These are phyloP conservation scores for Collariella sp. DNA, from an alignment of 495 filamentous ascomycete genomes.

Conservation along the genomic window DNA sequence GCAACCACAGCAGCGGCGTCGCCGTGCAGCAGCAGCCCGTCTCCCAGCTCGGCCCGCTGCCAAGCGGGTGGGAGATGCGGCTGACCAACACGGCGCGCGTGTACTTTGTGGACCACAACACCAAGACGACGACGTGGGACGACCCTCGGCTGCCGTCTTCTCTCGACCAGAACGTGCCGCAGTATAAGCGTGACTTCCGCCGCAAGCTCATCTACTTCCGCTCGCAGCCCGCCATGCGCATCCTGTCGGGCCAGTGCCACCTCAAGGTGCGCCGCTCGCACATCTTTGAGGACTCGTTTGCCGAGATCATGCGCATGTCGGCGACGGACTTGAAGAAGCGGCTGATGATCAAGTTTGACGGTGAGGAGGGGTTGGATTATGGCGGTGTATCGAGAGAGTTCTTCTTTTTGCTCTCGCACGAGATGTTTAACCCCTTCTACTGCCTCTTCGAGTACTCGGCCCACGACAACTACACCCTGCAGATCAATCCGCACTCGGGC, in stretches of 20 bases:
- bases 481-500: slow-evolving; percentile 99
- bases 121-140: slow-evolving; percentile 99
- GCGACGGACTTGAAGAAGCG: slow-evolving; percentile 96
- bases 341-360: slow-evolving; percentile 99
- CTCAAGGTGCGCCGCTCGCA: slow-evolving; percentile 94
- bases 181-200: slow-evolving; percentile 98
- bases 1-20: slow-evolving; percentile 65
- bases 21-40: slow-evolving; percentile 97
- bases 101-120: slow-evolving; percentile 99
- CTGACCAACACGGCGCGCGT: slow-evolving; percentile 95
- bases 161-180: slow-evolving; percentile 94
- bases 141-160: slow-evolving; percentile 93
- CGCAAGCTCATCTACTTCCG: slow-evolving; percentile 98
- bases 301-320: slow-evolving; percentile 94
- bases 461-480: slow-evolving; percentile 99
- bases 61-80: slow-evolving; percentile 99
- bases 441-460: slow-evolving; percentile 99
- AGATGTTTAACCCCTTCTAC: slow-evolving; percentile 99
- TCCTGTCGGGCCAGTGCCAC: slow-evolving; percentile 92
- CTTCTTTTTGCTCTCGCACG: slow-evolving; percentile 99
- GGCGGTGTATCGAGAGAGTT: slow-evolving; percentile 98
- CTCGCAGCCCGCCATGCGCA: slow-evolving; percentile 91
- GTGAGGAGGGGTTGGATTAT: slow-evolving; percentile 96
- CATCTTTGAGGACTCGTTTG: slow-evolving; percentile 98
- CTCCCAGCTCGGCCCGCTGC: slow-evolving; percentile 91